Conservation (phyloP, 352 stramenopile species). For the Globisporangium yorkense region DNA sequence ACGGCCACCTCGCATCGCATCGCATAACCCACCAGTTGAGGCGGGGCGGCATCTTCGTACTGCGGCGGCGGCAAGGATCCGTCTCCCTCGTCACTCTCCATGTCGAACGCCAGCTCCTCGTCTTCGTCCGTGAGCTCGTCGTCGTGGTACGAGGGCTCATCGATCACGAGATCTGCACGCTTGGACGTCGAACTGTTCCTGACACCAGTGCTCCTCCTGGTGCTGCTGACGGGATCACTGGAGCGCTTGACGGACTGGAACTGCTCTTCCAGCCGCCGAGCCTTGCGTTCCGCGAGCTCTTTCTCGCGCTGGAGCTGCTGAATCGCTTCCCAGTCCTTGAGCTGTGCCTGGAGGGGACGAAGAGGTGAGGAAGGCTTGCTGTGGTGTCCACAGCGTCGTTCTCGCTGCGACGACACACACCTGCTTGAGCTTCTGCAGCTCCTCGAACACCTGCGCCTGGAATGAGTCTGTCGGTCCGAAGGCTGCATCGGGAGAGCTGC, state of each 20-base stretch:
- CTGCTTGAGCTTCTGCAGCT: constrained; percentile 49
- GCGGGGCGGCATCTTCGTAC: constrained; percentile 6
- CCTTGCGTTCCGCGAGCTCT: constrained; percentile 24
- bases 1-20: background rate
- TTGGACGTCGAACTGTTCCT: background rate
- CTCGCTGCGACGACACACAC: constrained; percentile 8
- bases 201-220: background rate
- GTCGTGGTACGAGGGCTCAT: constrained; percentile 10
- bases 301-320: constrained; percentile 28
- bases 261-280: constrained; percentile 20
- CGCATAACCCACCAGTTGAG: background rate
- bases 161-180: constrained; percentile 8
- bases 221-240: background rate
- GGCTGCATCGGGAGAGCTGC: background rate
- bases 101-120: constrained; percentile 4
- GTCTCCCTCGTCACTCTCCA: constrained; percentile 17
- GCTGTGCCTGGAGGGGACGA: constrained; percentile 23
- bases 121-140: constrained; percentile 2
- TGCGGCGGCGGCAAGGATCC: constrained; percentile 12
- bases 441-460: constrained; percentile 34
- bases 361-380: background rate
- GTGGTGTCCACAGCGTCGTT: background rate
- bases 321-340: constrained; percentile 31
- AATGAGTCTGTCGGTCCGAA: constrained; percentile 19
- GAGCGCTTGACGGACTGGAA: constrained; percentile 4